phyloP scores from a whole-genome alignment of 2,329 filamentous ascomycete genomes.

The Ophiostoma ulmi region DNA sequence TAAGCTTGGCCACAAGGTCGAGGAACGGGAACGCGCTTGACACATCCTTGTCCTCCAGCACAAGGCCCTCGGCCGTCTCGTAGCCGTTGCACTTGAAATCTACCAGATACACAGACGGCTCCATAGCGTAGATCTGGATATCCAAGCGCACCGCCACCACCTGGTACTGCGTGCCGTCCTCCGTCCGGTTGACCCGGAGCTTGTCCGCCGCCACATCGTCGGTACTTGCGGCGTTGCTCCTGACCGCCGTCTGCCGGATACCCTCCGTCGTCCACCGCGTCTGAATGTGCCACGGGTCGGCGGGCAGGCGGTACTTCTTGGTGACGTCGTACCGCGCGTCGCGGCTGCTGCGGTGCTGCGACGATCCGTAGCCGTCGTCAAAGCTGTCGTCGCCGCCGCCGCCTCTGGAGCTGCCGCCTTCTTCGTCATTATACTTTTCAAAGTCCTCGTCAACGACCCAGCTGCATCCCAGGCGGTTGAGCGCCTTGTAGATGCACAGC shows the following conservation, averaged over 20 bases:
- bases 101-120: slow-evolving; percentile 86
- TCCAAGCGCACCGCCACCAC: slow-evolving; percentile 91
- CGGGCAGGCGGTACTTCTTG: slow-evolving; percentile 74
- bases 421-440: slow-evolving; percentile 43
- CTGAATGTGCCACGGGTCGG: slow-evolving; percentile 90
- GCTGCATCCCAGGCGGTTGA: slow-evolving; percentile 79
- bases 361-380: slow-evolving; percentile 37
- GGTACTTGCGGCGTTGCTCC: slow-evolving; percentile 33
- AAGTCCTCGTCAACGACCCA: slow-evolving; percentile 69
- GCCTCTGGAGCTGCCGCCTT: slow-evolving; percentile 27
- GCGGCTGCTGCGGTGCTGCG: slow-evolving; percentile 34
- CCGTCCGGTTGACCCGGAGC: slow-evolving; percentile 39
- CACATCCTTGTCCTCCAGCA: slow-evolving; percentile 87
- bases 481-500: slow-evolving; percentile 87
- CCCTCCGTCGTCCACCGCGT: slow-evolving; percentile 78
- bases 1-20: slow-evolving; percentile 85
- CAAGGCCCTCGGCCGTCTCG: slow-evolving; percentile 68
- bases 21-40: slow-evolving; percentile 93
- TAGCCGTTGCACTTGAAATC: slow-evolving; percentile 99
- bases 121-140: slow-evolving; percentile 93
- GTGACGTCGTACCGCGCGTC: slow-evolving; percentile 45
- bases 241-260: slow-evolving; percentile 37
- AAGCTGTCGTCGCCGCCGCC: slow-evolving; percentile 28
- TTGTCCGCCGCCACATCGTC: slow-evolving; percentile 38
- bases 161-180: slow-evolving; percentile 49